phyloP scores from a whole-genome alignment of 1,284 basidiomycete genomes.

The Irpex lacteus region DNA sequence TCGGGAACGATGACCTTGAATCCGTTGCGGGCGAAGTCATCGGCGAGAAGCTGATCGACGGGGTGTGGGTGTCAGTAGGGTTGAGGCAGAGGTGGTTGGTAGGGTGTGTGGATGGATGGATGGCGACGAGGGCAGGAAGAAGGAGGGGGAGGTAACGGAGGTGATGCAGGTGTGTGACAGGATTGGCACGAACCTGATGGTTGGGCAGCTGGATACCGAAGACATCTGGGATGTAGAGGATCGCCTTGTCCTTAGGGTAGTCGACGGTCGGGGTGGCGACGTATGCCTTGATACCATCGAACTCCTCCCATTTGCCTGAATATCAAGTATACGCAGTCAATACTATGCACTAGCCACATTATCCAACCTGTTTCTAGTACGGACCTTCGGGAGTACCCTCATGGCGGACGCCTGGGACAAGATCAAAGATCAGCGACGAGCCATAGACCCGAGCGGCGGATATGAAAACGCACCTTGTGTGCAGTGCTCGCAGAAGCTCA shows the following conservation, averaged over 20 bases:
- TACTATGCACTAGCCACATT: not conserved
- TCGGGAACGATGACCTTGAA: constrained; percentile 46
- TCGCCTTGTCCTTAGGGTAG: constrained; percentile 49
- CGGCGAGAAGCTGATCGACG: constrained; percentile 37
- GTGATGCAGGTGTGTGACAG: not conserved
- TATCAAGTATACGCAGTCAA: not conserved
- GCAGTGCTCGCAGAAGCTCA: constrained; percentile 26
- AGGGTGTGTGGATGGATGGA: not conserved
- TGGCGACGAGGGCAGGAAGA: not conserved
- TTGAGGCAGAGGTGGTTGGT: not conserved
- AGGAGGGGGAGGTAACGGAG: not conserved
- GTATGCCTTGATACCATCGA: constrained; percentile 48
- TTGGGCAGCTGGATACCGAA: constrained; percentile 49
- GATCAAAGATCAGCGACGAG: not conserved
- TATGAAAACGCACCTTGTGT: constrained; percentile 4
- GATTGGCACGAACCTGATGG: constrained; percentile 25
- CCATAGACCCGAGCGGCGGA: not conserved
- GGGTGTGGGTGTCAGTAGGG: constrained; percentile 1
- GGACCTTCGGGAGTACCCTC: constrained; percentile 30
- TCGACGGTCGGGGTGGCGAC: constrained; percentile 43
- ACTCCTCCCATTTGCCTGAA: constrained; percentile 36
- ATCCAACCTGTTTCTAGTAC: not conserved
- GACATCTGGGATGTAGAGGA: constrained; percentile 50
- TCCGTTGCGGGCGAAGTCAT: constrained; percentile 54
- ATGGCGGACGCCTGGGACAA: constrained; percentile 27